Evolutionary conservation across 495 filamentous ascomycete species (phyloP), one percentile per base, ranked within the genome.

Genomic region (Tirmania nivea): DNA sequence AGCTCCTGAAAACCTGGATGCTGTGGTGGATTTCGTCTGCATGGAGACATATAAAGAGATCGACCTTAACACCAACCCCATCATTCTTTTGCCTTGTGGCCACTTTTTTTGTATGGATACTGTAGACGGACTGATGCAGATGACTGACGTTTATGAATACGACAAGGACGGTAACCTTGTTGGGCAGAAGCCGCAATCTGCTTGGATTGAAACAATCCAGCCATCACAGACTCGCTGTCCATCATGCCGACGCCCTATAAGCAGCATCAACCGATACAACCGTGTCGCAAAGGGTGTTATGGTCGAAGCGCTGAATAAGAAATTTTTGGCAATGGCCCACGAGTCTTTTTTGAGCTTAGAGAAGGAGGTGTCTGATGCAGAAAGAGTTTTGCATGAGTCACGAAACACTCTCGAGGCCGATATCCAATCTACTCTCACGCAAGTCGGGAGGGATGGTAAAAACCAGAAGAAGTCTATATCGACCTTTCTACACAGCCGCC

Each of bases 281-380:
- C 72, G 80, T 19, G 74, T 86, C 8, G 71, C 82, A 31, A 71
- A 76, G 36, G 71, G 77, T 4, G 81, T 73, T 6, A 62, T 76
- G 49, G 66, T 87, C 2, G 78, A 86, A 52, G 78, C 84, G 60
- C 67, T 75, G 0, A 79, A 78, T 0, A 83, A 81, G 62, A 79
- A 77, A 54, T 80, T 86, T 59, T 74, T 78, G 25, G 62, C 74
- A 4, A 75, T 78, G 35, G 59, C 60, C 3, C 54, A 67, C 48
- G n/a, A 47, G 42, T 12, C 16, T 14, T 12, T 52, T 50, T 21
- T 11, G 45, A n/a, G 14, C 4, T 69, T 84, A 12, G 71, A 69
- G n/a, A 25, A 70, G 34, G 54, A 58, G 11, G 64, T 78, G 50
- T 53, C 55, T 10, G 25, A 53, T n/a, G 55, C 58, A 17, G 63